Evolutionary conservation across 139 green algal genomes (phyloP), one percentile per base, ranked within the genome.

Genomic region (Volvox africanus): DNA sequence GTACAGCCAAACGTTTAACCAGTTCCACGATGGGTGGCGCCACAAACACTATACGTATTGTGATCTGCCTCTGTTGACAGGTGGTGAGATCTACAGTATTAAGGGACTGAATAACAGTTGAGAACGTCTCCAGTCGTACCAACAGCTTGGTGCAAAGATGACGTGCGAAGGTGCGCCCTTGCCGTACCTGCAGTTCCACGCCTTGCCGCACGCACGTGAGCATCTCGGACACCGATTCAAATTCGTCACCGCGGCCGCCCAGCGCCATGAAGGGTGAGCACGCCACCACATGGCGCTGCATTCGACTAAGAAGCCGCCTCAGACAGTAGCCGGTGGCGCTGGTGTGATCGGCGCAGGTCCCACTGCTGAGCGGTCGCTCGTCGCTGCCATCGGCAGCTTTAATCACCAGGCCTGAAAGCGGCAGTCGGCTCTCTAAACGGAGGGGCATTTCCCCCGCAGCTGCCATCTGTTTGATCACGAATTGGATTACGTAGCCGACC

Each of bases 261-360:
- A 96, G 90, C 1, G 76, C 82, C 35, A 88, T 89, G 69, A 94
- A 96, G 28, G 94, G 94, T 13, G 90, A 94, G 76, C 89, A 92
- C 18, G 92, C 81, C 19, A 88, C 32, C 61, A 69, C 37, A 61
- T 73, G 33, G 18, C 50, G 78, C 65, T 44, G 68, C 84, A 80
- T 67, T 30, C 86, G 28, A 22, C 67, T 32, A 73, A 78, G 37
- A 17, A 76, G 13, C 86, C 73, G 61, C 71, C 32, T 20, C n/a
- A 83, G 36, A 61, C 76, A 87, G 73, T 30, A 36, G 61, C 62
- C 87, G 84, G 44, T 32, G 30, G 69, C 44, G n/a, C 16, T 30
- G n/a, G 28, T 3, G 71, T 6, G 2, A 19, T 2, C 71, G 71
- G 28, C 28, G 22, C 21, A n/a, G 33, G 6, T 61, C 18, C 32